These are phyloP conservation scores for Sicyos baderoa DNA, from an alignment of 306 rosid species.

Conservation along the genomic window DNA sequence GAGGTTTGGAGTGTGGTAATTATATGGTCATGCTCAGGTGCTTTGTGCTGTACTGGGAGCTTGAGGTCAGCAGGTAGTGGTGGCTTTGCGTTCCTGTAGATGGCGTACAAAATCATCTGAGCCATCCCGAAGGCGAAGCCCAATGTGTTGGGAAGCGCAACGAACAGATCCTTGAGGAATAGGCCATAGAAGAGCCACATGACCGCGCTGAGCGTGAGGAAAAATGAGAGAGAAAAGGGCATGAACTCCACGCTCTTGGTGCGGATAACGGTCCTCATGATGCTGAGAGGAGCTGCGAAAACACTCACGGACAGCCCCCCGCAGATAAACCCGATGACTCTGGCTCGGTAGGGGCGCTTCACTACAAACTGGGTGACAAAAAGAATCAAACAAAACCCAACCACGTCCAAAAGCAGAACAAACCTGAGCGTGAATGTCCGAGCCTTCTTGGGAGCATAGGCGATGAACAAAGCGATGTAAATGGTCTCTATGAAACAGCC, in stretches of 20 bases:
- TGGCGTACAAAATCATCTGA: constrained; percentile 69
- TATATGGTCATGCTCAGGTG: no score
- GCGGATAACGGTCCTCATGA: constrained; percentile 53
- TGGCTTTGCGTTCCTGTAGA: constrained; percentile 49
- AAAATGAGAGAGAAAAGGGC: constrained; percentile 72
- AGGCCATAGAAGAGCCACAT: constrained; percentile 89
- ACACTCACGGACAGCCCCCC: constrained; percentile 61
- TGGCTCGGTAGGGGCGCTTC: constrained; percentile 39
- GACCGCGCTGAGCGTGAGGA: constrained; percentile 73
- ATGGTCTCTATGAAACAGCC: constrained; percentile 58
- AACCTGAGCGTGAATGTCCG: constrained; percentile 55
- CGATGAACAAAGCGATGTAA: constrained; percentile 50
- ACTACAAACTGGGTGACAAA: constrained; percentile 45
- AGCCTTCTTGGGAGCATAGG: constrained; percentile 51
- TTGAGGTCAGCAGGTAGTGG: no score
- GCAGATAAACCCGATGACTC: constrained; percentile 68
- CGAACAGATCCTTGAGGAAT: constrained; percentile 58
- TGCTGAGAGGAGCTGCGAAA: constrained; percentile 84
- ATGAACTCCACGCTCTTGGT: constrained; percentile 90
- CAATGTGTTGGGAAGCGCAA: constrained; percentile 74
- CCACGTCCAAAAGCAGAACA: constrained; percentile 52
- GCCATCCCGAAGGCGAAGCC: constrained; percentile 80
- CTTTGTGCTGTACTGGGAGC: no score
- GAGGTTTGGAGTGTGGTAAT: no score
- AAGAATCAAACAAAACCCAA: constrained; percentile 61